Base-by-base conservation (phyloP, 257 asterid genomes). In the Gentiana macrophylla region DNA sequence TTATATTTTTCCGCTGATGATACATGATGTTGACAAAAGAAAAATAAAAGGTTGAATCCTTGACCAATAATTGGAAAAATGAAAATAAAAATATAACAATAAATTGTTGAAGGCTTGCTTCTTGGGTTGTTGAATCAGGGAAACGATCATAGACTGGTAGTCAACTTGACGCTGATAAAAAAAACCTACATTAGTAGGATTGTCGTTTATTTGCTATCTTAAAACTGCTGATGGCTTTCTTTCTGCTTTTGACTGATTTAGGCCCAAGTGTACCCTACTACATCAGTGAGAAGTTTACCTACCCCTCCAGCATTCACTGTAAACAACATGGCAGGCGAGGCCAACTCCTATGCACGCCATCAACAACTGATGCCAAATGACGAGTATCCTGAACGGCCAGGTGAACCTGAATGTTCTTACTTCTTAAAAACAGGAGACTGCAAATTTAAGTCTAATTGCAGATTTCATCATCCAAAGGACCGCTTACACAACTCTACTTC, bases 371-470 rank as follows among this genome's bases (percentile, higher is more conserved):
- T 49, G 62, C 68, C 70, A 12, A 56, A 72, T 35, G 94, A 86
- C 49, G 95, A 80, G 61, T 83, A 77, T 68, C 97, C 97, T 32
- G 88, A 87, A 60, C 89, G 97, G 32, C 96, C 93, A 2, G 94
- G 95, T 49, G 94, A 85, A 71, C 97, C 82, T 37, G 97, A 87
- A 59, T 91, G 98, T 83, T 77, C 71, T 68, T 85, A 76, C 76
- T 91, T 79, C 77, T 12, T 91, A 48, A 91, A 77, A 76, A 87
- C 89, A 50, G 97, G 98, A 37, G 94, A 82, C 67, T 91, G 98
- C 82, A 91, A 91, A 67, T 91, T 69, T 73, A 84, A 67, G 68
- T 79, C 79, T 32, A 82, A 62, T 67, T 91, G 97, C 92, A 87
- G 86, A 71, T 91, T 77, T 75, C 79, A 91, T 77, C 98, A 91